phyloP scores from a whole-genome alignment of 164 flowering plant species.

The Chimonanthus praecox region DNA sequence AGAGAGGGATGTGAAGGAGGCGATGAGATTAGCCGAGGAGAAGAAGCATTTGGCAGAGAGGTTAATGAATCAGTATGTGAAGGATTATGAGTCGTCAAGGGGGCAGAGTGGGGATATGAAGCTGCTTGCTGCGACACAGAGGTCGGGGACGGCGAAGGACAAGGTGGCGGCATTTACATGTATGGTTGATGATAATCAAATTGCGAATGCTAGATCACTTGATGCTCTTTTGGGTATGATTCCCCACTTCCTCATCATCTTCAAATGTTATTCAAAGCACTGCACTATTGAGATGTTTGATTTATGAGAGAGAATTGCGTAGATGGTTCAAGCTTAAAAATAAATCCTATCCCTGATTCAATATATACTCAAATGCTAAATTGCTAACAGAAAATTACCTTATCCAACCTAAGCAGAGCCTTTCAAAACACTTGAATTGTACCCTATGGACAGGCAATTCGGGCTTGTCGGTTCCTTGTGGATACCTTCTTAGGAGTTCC shows the following conservation, averaged over 20 bases:
- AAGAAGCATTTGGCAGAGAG: slow-evolving; percentile 78
- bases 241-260: background rate
- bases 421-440: too few relatives aligned
- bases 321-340: too few relatives aligned
- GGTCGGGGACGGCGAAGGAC: slow-evolving; percentile 87
- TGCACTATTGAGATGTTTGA: background rate
- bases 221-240: slow-evolving; percentile 74
- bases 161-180: slow-evolving; percentile 83
- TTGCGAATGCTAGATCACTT: slow-evolving; percentile 76
- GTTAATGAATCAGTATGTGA: slow-evolving; percentile 61
- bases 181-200: slow-evolving; percentile 80
- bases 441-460: too few relatives aligned
- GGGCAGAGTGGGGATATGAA: slow-evolving; percentile 78
- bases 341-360: too few relatives aligned
- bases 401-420: too few relatives aligned
- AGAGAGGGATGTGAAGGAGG: slow-evolving; percentile 35
- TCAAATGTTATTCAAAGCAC: background rate
- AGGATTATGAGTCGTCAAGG: slow-evolving; percentile 58
- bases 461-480: too few relatives aligned
- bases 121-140: slow-evolving; percentile 69
- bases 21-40: slow-evolving; percentile 55
- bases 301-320: too few relatives aligned
- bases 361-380: too few relatives aligned
- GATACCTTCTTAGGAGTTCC: too few relatives aligned
- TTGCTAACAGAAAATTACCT: too few relatives aligned